Evolutionary conservation across 2,329 filamentous ascomycete genomes (phyloP), one percentile per base, ranked within the genome.

Genomic region (Sporothrix euskadiensis): DNA sequence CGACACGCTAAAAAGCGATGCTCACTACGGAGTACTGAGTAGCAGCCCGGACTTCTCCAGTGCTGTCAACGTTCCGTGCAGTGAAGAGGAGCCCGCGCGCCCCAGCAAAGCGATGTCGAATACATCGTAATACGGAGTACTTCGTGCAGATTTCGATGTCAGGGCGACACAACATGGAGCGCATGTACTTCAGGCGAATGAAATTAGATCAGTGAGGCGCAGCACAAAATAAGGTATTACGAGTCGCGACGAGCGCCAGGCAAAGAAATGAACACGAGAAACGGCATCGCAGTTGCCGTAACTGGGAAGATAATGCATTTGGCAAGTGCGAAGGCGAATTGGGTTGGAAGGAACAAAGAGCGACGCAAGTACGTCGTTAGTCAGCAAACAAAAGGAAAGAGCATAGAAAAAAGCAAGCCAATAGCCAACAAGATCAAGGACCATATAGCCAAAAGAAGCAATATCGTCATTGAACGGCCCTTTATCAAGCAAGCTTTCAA

Each of bases 131-230:
- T 35, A 35, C 35, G 35, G 35, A 35, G 35, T 35, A 35, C 26
- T 26, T 26, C 26, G 26, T 26, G 26, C 35, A 59, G 32, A 35
- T 32, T 12, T 32, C 41, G 35, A n/a, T 35, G 44, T 52, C 41
- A 49, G 65, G 19, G 44, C 65, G 44, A 35, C 41, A 52, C 65
- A 68, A 22, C n/a, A 12, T 56, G 9, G n/a, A 26, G 52, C 30
- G 22, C 52, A 39, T 30, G 16, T 26, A 63, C 44, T n/a, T 7
- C 4, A 39, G 41, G 22, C 54, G 26, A 71, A 71, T 10, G 39
- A 49, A 19, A 71, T 49, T 71, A 54, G 35, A 6, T 22, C 39
- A 35, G 6, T 35, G 69, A 63, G 69, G 69, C 69, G 69, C 69
- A 71, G 69, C 56, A 61, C 16, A 22, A 44, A 22, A 30, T 30